These are phyloP conservation scores for Schizophyllum commune DNA, from an alignment of 1,284 basidiomycete species.

Conservation along the genomic window DNA sequence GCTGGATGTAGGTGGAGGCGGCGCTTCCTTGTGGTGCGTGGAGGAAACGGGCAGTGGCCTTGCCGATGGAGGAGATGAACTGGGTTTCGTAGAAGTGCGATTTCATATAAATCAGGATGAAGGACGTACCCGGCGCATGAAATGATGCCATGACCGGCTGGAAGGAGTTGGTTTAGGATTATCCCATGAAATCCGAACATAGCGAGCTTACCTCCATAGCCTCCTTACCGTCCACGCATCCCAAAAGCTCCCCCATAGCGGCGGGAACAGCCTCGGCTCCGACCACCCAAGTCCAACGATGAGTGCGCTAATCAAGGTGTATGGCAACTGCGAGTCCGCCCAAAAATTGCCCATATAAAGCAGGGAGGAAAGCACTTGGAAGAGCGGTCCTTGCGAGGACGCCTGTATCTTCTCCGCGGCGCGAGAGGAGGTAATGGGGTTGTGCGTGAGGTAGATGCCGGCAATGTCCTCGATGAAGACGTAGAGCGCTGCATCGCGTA, in stretches of 20 bases:
- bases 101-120: neutral
- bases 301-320: neutral
- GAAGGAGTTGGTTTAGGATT: neutral
- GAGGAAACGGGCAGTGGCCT: neutral
- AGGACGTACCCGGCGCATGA: conserved; percentile 10
- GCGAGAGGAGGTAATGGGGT: conserved; percentile 1
- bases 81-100: neutral
- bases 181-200: neutral
- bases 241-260: conserved; percentile 4
- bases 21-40: neutral
- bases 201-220: conserved; percentile 10
- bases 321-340: neutral
- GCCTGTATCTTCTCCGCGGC: neutral
- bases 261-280: conserved; percentile 6
- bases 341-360: neutral
- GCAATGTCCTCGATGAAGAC: conserved; percentile 2
- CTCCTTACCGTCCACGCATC: conserved; percentile 10
- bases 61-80: conserved; percentile 1
- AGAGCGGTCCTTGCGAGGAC: neutral
- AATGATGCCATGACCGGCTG: conserved; percentile 12
- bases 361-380: neutral
- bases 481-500: neutral
- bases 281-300: neutral
- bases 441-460: neutral
- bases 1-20: conserved; percentile 10